Percentiles rank a stretch among this genome's conserved stretches.
phyloP scores from a whole-genome alignment of 495 filamentous ascomycete genomes.

The Diplogelasinospora grovesii region DNA sequence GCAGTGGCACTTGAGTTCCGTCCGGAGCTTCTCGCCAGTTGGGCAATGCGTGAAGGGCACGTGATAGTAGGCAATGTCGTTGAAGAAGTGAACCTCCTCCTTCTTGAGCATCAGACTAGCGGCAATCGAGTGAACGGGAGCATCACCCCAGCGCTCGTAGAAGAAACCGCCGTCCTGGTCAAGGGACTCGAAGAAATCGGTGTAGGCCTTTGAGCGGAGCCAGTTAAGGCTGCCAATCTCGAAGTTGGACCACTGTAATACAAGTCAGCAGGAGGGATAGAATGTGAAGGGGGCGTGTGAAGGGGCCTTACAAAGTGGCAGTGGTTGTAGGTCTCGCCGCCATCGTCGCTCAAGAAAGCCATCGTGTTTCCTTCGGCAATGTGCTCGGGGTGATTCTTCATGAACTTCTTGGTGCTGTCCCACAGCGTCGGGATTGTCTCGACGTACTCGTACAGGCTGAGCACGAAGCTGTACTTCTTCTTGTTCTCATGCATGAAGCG shows the following conservation, averaged over 20 bases:
- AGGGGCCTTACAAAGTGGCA: constrained; percentile 80
- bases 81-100: constrained; percentile 95
- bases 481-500: constrained; percentile 79
- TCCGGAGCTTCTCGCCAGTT: constrained; percentile 68
- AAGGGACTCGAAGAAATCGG: constrained; percentile 72
- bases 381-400: constrained; percentile 80
- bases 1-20: constrained; percentile 84
- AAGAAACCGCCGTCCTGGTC: constrained; percentile 86
- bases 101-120: constrained; percentile 79
- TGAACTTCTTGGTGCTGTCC: constrained; percentile 89
- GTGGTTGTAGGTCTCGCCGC: constrained; percentile 84
- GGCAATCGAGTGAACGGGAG: constrained; percentile 90
- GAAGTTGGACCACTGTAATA: constrained; percentile 78
- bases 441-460: constrained; percentile 89
- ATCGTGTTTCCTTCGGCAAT: constrained; percentile 79
- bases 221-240: constrained; percentile 81
- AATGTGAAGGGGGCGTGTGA: background rate
- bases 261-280: constrained; percentile 13
- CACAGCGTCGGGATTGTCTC: constrained; percentile 95
- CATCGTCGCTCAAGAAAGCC: constrained; percentile 85
- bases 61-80: constrained; percentile 97
- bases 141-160: constrained; percentile 90
- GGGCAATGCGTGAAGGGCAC: constrained; percentile 99
- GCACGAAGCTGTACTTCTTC: constrained; percentile 85
- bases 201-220: constrained; percentile 72